Base-by-base conservation (phyloP, 2,329 filamentous ascomycete species). In the Botrytis paeoniae region DNA sequence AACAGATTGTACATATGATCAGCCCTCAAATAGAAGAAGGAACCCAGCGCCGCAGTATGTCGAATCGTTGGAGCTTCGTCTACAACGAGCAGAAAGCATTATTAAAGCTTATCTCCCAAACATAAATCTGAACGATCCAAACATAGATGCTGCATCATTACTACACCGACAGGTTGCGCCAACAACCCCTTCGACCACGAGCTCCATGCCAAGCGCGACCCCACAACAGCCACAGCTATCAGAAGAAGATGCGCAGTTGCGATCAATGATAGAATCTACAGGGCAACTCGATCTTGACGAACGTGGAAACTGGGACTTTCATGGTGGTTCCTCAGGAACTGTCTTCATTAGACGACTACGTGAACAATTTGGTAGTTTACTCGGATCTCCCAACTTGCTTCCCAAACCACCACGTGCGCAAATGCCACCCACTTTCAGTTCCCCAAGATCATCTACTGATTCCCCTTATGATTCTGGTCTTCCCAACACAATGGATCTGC, bases 211-310 rank as follows among this genome's bases (percentile, higher is more conserved):
- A 68, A 71, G 25, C 20, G 51, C 29, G 39, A 73, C 63, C 9
- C 51, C 69, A 16, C 71, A 64, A 32, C 64, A 72, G 57, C 39
- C 69, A n/a, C 73, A 75, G 48, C 43, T 65, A 1, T 73, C 74
- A 63, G 86, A 87, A 43, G 87, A 91, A 62, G 93, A 95, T 77
- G 89, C 89, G 18, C 89, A 95, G 76, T 85, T 99, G 39, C 91
- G 95, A 80, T 97, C 95, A 41, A 98, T 99, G 95, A 94, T 98
- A 73, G 93, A 95, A 80, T 93, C 93, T 60, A 94, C 95, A 4
- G 96, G 95, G 51, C 93, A 95, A 80, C 86, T 99, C 29, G 95
- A 98, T 79, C 86, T 98, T 48, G 94, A 97, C 78, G 95, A 98
- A 77, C 90, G 91, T 78, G 95, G 95, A 60, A 90, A 96, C 78